phyloP scores from a whole-genome alignment of 257 asterid genomes.

The Fraxinus quadrangulata region DNA sequence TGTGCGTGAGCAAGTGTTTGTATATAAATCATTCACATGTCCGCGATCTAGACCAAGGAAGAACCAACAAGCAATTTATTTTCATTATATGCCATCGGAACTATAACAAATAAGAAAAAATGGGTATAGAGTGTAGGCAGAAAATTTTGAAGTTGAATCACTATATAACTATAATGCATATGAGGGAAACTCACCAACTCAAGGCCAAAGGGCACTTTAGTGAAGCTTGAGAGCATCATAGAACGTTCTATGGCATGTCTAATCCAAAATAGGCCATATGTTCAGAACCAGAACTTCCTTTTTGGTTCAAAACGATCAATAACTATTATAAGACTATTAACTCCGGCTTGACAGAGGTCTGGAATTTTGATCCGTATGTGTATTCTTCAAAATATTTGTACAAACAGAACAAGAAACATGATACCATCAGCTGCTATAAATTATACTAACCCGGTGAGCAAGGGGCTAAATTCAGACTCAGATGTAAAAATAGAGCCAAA shows the following conservation, averaged over 20 bases:
- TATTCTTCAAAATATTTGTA: conserved; percentile 89
- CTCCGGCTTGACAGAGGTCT: conserved; percentile 96
- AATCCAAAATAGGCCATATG: conserved; percentile 89
- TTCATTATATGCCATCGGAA: too few relatives aligned
- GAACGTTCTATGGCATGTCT: conserved; percentile 84
- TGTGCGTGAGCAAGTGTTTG: too few relatives aligned
- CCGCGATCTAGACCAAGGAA: too few relatives aligned
- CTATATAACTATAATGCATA: not conserved
- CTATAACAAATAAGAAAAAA: too few relatives aligned
- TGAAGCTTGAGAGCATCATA: conserved; percentile 88
- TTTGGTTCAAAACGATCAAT: conserved; percentile 87
- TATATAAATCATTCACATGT: too few relatives aligned
- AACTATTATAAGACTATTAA: conserved; percentile 85
- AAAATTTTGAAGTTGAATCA: too few relatives aligned
- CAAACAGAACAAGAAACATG: conserved; percentile 66
- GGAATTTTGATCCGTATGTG: conserved; percentile 67
- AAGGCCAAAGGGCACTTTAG: conserved; percentile 87
- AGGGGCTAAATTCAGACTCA: too few relatives aligned
- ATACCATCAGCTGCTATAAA: conserved; percentile 18
- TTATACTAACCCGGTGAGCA: not conserved
- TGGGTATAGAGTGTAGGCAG: too few relatives aligned
- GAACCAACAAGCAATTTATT: too few relatives aligned
- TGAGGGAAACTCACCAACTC: conserved; percentile 64
- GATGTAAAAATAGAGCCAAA: not conserved
- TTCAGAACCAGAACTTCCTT: conserved; percentile 66